Conservation (phyloP, 2,329 filamentous ascomycete genomes). For the Calonectria leucothoes region DNA sequence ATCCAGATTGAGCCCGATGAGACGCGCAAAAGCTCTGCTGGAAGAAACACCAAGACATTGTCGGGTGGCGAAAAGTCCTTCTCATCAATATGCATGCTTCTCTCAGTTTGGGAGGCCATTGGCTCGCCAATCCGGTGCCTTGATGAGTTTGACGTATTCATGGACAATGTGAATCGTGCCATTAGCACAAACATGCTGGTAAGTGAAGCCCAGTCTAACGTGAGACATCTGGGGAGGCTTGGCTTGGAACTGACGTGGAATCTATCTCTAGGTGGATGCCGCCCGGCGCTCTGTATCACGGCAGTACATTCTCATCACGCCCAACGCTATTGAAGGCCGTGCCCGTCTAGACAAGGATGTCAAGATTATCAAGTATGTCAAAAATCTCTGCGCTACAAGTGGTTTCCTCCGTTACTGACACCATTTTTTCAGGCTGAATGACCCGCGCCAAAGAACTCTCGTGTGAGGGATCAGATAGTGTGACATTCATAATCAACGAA, state of each 20-base stretch:
- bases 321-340: slow-evolving; percentile 80
- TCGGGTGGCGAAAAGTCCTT: slow-evolving; percentile 99
- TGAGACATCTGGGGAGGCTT: background rate
- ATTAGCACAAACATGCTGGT: slow-evolving; percentile 95
- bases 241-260: slow-evolving; percentile 4
- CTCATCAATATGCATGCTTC: slow-evolving; percentile 91
- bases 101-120: slow-evolving; percentile 98
- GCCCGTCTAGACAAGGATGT: slow-evolving; percentile 74
- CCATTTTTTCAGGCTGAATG: slow-evolving; percentile 58
- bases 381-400: background rate
- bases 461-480: slow-evolving; percentile 29
- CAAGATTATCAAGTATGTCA: slow-evolving; percentile 76
- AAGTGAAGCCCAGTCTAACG: slow-evolving; percentile 51
- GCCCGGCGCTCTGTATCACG: slow-evolving; percentile 88
- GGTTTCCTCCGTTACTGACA: background rate
- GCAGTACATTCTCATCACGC: slow-evolving; percentile 97
- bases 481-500: slow-evolving; percentile 5
- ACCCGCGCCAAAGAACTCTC: slow-evolving; percentile 68
- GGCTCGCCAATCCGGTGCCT: slow-evolving; percentile 93
- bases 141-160: slow-evolving; percentile 99
- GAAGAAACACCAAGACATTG: slow-evolving; percentile 88
- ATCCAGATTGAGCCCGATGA: slow-evolving; percentile 80
- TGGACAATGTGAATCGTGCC: slow-evolving; percentile 96
- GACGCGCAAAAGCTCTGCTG: slow-evolving; percentile 75
- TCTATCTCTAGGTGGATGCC: slow-evolving; percentile 73